Percentiles rank a stretch among this genome's conserved stretches.
Conservation (phyloP, 2,329 filamentous ascomycete genomes). For the Alternaria solani region DNA sequence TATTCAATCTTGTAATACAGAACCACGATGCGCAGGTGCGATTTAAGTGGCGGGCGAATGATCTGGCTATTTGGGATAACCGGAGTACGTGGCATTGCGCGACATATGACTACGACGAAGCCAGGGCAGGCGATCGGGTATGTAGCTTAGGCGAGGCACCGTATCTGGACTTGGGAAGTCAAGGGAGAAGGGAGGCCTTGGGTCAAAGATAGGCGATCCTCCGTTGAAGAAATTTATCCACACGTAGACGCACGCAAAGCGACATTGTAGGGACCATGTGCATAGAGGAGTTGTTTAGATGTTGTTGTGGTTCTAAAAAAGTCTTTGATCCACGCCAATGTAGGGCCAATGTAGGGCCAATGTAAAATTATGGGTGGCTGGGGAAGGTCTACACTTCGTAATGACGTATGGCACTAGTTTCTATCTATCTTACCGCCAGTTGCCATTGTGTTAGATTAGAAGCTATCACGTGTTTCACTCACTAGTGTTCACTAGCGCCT, state of each 20-base stretch:
- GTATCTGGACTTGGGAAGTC: slow-evolving; percentile 62
- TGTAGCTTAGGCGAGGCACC: slow-evolving; percentile 65
- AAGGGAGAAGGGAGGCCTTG: slow-evolving; percentile 8
- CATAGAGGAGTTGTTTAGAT: background rate
- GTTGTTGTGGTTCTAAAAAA: background rate
- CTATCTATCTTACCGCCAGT: background rate
- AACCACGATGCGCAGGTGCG: slow-evolving; percentile 63
- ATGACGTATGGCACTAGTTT: background rate
- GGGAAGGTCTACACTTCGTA: background rate
- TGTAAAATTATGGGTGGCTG: background rate
- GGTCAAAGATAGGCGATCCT: background rate
- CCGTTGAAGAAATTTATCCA: background rate
- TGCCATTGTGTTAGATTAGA: too few relatives aligned
- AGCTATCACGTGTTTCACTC: too few relatives aligned
- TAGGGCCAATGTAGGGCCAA: background rate
- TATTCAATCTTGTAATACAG: slow-evolving; percentile 55
- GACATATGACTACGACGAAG: slow-evolving; percentile 68
- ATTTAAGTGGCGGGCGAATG: slow-evolving; percentile 54
- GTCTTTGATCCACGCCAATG: background rate
- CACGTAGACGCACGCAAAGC: background rate
- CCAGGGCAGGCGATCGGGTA: slow-evolving; percentile 61
- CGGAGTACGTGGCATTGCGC: slow-evolving; percentile 66
- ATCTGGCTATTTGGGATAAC: slow-evolving; percentile 71
- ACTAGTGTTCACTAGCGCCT: too few relatives aligned
- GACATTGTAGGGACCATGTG: background rate